Evolutionary conservation across 768 basidiomycete genomes (phyloP), one percentile per base, ranked within the genome.

Genomic region (Strobilomyces dryophilus): DNA sequence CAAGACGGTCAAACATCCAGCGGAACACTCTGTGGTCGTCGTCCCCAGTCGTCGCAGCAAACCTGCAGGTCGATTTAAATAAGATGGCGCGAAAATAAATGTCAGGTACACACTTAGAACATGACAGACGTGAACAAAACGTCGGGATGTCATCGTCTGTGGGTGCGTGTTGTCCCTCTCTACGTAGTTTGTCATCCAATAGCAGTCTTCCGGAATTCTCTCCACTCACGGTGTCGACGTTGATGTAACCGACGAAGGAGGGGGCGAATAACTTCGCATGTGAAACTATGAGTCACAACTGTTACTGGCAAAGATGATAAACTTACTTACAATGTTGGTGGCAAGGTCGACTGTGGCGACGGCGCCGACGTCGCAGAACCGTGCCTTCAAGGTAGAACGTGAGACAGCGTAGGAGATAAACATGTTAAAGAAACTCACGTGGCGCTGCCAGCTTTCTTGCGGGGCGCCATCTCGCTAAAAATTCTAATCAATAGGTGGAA

Each of bases 1-100:
- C 54, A 14, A 29, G 46, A 32, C 54, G 54, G 39, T 56, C 54
- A 1, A 56, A 56, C 54, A 56, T 52, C 54, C 54, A 56, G 3
- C 42, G 46, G 46, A 53, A 56, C 20, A 56, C 18, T 9, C 51
- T 18, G 18, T 39, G 2, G 11, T 55, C 50, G 7, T 42, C 20
- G 6, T 44, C 14, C 41, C 53, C 36, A 1, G 20, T 15, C 0
- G 51, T 56, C n/a, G 54, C 54, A 8, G 51, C 54, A 48, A 56
- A 56, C 18, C 52, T 56, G 15, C 36, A 15, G 5, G 12, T 1
- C 6, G 7, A 26, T 2, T 11, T 1, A 24, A 34, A 11, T 51
- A 9, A 42, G 26, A 21, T 1, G 12, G 11, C 14, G 2, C 21
- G 8, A 10, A 27, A 4, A 1, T 24, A 4, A 29, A 11, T 8